Conservation (phyloP, 192 early-diverging fungal species). For the Coemansia sp. region DNA sequence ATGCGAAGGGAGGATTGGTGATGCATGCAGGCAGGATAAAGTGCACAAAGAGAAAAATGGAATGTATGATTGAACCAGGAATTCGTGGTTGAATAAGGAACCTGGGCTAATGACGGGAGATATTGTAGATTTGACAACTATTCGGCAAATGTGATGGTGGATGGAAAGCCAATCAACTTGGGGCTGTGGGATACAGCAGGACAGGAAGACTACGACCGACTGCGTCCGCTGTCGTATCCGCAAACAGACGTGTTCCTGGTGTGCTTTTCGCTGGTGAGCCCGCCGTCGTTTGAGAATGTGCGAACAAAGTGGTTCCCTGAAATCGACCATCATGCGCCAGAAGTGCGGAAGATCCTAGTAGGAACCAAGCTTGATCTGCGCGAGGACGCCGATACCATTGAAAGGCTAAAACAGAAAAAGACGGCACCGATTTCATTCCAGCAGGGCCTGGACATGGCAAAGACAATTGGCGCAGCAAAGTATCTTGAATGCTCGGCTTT, state of each 20-base stretch:
- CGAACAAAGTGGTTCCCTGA: conserved; percentile 98
- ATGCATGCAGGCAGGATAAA: too few relatives aligned
- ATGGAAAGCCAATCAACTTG: conserved; percentile 96
- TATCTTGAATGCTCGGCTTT: conserved; percentile 98
- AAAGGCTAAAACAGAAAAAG: conserved; percentile 80
- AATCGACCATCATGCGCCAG: conserved; percentile 92
- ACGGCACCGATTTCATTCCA: conserved; percentile 85
- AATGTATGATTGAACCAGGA: too few relatives aligned
- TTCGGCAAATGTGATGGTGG: conserved; percentile 98
- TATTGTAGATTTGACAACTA: conserved; percentile 87
- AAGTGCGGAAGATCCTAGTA: conserved; percentile 88
- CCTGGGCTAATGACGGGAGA: too few relatives aligned
- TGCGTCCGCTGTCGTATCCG: conserved; percentile 95
- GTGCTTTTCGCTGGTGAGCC: conserved; percentile 95
- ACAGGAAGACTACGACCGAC: conserved; percentile 98
- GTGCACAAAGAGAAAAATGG: too few relatives aligned
- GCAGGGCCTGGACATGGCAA: conserved; percentile 84
- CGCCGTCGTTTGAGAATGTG: conserved; percentile 96
- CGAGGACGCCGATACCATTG: conserved; percentile 87
- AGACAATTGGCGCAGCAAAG: conserved; percentile 85
- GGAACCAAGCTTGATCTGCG: conserved; percentile 98
- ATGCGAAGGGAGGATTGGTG: too few relatives aligned
- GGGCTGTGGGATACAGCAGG: conserved; percentile 99
- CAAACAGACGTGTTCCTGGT: conserved; percentile 98
- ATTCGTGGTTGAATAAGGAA: too few relatives aligned